Conservation (phyloP, 768 basidiomycete genomes). For the Mycena crocata region DNA sequence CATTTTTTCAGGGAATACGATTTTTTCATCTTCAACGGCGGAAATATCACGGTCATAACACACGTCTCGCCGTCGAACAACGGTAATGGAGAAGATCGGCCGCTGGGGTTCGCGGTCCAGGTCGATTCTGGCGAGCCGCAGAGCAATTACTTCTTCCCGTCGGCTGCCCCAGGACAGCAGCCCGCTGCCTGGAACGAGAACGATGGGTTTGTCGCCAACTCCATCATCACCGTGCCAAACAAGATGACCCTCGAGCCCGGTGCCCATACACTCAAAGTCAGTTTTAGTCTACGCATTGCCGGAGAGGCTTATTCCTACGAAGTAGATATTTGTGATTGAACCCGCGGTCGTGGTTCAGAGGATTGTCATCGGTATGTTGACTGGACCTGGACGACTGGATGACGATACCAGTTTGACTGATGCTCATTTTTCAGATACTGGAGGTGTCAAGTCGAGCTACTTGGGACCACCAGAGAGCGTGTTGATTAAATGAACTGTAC, state of each 20-base stretch:
- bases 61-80: constrained; percentile 67
- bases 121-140: constrained; percentile 58
- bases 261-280: constrained; percentile 69
- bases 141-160: constrained; percentile 60
- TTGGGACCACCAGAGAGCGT: constrained; percentile 73
- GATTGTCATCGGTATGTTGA: constrained; percentile 63
- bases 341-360: constrained; percentile 71
- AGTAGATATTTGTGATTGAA: constrained; percentile 66
- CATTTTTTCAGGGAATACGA: constrained; percentile 64
- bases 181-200: constrained; percentile 60
- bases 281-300: not conserved
- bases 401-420: not conserved
- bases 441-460: constrained; percentile 66
- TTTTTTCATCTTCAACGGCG: constrained; percentile 67
- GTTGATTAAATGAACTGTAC: constrained; percentile 26
- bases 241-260: constrained; percentile 58
- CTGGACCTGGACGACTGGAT: constrained; percentile 3
- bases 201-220: constrained; percentile 67
- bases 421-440: constrained; percentile 66
- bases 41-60: constrained; percentile 60
- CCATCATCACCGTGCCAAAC: constrained; percentile 55
- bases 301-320: not conserved
- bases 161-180: constrained; percentile 55
- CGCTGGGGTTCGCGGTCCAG: constrained; percentile 63
- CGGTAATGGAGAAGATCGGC: constrained; percentile 59